Conservation (phyloP, 768 basidiomycete species). For the Lyophyllum shimeji region DNA sequence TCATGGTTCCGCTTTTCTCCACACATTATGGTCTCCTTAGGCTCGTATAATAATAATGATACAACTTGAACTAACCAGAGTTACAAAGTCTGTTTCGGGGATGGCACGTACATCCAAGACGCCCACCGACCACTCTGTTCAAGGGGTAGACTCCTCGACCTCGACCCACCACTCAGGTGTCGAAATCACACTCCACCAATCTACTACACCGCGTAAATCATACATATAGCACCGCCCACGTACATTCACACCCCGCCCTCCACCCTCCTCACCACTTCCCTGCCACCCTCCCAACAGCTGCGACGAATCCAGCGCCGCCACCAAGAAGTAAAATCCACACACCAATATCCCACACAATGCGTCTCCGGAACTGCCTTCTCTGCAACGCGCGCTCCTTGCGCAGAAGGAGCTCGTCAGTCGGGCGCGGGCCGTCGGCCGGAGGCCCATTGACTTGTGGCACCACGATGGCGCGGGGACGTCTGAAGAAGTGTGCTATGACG, state of each 20-base stretch:
- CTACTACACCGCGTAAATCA: neutral
- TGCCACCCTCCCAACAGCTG: slow-evolving; percentile 53
- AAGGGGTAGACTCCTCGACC: neutral
- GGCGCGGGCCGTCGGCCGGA: slow-evolving; percentile 18
- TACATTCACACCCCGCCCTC: no score
- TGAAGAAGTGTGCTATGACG: slow-evolving; percentile 81
- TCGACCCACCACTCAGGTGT: neutral
- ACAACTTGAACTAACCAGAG: slow-evolving; percentile 11
- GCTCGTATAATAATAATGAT: neutral
- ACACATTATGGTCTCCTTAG: no score
- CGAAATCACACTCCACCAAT: neutral
- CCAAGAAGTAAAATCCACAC: slow-evolving; percentile 72
- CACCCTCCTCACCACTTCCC: slow-evolving; percentile 45
- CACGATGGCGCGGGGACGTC: slow-evolving; percentile 80
- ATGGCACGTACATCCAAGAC: neutral
- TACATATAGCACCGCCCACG: neutral
- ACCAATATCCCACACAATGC: slow-evolving; percentile 82
- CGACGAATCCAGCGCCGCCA: slow-evolving; percentile 53
- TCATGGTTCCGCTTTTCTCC: no score
- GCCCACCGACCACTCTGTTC: neutral
- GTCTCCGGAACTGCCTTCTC: slow-evolving; percentile 63
- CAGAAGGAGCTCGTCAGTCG: slow-evolving; percentile 75
- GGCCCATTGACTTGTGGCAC: slow-evolving; percentile 47
- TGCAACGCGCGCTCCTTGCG: slow-evolving; percentile 87
- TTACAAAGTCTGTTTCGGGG: neutral